phyloP scores from a whole-genome alignment of 2,329 filamentous ascomycete species.

The Drechslera avenae region DNA sequence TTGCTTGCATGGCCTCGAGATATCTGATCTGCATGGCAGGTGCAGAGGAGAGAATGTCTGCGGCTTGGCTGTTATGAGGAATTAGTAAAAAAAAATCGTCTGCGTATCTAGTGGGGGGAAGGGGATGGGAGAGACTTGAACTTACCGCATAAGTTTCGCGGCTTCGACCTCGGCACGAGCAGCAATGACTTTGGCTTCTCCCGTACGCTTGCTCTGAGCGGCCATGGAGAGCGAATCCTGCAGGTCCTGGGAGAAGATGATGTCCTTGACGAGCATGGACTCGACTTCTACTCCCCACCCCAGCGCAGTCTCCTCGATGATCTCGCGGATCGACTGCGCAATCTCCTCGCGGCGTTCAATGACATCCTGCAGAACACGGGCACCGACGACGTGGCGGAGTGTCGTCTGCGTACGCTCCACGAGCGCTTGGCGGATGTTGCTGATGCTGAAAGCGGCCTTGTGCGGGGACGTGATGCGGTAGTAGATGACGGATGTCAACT shows the following conservation, averaged over 20 bases:
- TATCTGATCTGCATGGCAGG: conserved; percentile 83
- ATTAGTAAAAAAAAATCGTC: background rate
- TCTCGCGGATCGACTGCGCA: conserved; percentile 91
- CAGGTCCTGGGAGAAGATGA: conserved; percentile 93
- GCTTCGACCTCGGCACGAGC: conserved; percentile 95
- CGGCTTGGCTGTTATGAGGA: conserved; percentile 24
- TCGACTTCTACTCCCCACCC: conserved; percentile 97
- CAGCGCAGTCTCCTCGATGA: conserved; percentile 92
- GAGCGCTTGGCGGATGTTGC: conserved; percentile 93
- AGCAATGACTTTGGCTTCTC: conserved; percentile 97
- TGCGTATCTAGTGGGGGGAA: background rate
- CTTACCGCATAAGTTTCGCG: conserved; percentile 75
- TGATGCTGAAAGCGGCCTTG: conserved; percentile 95
- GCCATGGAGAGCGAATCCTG: conserved; percentile 98
- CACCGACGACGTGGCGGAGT: conserved; percentile 93
- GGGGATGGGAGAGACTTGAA: background rate
- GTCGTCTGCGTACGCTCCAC: conserved; percentile 98
- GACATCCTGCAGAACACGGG: conserved; percentile 93
- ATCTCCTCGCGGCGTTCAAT: conserved; percentile 98
- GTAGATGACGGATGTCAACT: conserved; percentile 96
- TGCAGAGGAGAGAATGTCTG: conserved; percentile 80
- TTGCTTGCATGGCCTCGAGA: conserved; percentile 97
- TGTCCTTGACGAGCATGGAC: conserved; percentile 99
- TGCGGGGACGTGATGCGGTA: conserved; percentile 96
- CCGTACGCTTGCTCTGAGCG: conserved; percentile 96